Base-by-base conservation (phyloP, 2,329 filamentous ascomycete genomes). In the Pseudogymnoascus sp. region DNA sequence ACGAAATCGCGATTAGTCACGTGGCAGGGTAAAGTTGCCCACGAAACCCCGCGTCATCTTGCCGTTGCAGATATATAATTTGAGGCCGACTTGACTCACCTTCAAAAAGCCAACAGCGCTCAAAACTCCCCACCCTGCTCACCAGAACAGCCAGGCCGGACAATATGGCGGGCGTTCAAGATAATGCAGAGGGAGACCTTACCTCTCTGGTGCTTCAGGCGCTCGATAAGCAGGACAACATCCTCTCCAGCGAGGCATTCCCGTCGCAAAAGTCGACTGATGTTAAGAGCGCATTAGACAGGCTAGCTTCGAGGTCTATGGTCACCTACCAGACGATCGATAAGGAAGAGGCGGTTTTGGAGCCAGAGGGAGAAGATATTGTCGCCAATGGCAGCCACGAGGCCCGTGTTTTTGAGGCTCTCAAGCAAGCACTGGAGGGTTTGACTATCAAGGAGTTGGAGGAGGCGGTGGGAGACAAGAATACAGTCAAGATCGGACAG, bases 261-360 rank as follows among this genome's bases (percentile, higher is more conserved):
- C 86, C 89, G 68, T 75, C 82, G 69, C 77, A 81, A 70, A 80
- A 85, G 71, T 89, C 88, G 71, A 80, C 83, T 65, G 83, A 85
- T 64, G 79, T 97, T 72, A 97, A 97, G 80, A 89, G 90, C 66
- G 90, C 91, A 31, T 82, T 97, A 67, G 95, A 97, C 78, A 86
- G 92, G 68, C 83, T 99, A 61, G 83, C 82, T 31, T 95, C 91
- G 64, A 85, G 93, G 69, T 88, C 87, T 60, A 97, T 97, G 91
- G 81, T 97, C 66, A 81, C 83, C 67, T 97, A 96, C 77, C 86
- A 96, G 70, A 88, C 90, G 55, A 82, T 91, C 65, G 92, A 97
- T 69, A 81, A 83, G 61, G 91, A 97, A 73, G 86, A 93, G 71
- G 84, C 88, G 12, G 71, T 87, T 37, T 79, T 97, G 33, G 95